Evolutionary conservation across 1,284 basidiomycete species (phyloP), one percentile per base, ranked within the genome.

Genomic region (Papiliotrema fonsecae): DNA sequence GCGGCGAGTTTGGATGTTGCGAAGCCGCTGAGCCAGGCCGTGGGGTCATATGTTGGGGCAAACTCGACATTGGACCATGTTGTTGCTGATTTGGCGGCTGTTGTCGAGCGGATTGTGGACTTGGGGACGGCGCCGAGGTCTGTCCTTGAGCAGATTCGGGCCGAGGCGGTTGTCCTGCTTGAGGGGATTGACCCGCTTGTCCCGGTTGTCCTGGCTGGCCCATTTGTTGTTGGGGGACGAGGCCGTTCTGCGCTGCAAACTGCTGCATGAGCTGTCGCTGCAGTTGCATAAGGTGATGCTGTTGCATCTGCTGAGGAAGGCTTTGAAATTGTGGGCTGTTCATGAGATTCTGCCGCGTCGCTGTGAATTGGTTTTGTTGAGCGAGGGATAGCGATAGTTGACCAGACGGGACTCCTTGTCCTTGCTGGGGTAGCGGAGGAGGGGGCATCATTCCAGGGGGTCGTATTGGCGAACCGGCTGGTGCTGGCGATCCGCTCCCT

Each of bases 41-140:
- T 22, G 62, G 64, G 6, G 56, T 63, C 65, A 72, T 65, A 44
- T 72, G 67, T 43, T 63, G 65, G 9, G 69, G 69, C 24, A 72
- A 41, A 44, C 60, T 59, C 4, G 67, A 70, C 21, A 62, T 36
- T 9, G 54, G 57, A 13, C 19, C 11, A 19, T 18, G 36, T 19
- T 38, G 36, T 9, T 18, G 10, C 32, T 65, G 65, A 18, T 50
- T 45, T 26, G 54, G 36, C 31, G 50, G 49, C 41, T 53, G 47
- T 18, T 49, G 40, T 30, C 52, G 45, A 45, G 39, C 38, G 39
- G 44, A 35, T 32, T 44, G 25, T 16, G 49, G 44, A 10, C 22
- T 37, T 2, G 51, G 51, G 16, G 34, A 46, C 19, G 47, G 51
- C 7, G 40, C 24, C n/a, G n/a, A 37, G 14, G 38, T 26, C 34